Percentiles rank a stretch among this genome's conserved stretches.
These are phyloP conservation scores for Teunomyces barrocoloradensis DNA, from an alignment of 805 yeast genomes.

Conservation along the genomic window DNA sequence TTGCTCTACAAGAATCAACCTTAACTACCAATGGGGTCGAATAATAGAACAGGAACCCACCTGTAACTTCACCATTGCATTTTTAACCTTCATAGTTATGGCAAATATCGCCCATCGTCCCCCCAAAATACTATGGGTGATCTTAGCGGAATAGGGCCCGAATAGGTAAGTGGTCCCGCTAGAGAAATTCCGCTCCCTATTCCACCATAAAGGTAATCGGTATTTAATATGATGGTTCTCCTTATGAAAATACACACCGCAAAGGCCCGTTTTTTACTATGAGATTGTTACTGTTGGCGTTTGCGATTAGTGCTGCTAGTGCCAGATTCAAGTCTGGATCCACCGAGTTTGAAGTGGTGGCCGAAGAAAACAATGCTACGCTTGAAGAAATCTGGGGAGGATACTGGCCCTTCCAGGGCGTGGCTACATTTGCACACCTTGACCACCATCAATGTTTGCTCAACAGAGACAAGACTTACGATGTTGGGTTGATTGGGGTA, in stretches of 20 bases:
- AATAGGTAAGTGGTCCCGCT: neutral
- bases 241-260: neutral
- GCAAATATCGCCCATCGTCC: too few species aligned
- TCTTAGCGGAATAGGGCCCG: neutral
- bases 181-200: neutral
- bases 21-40: too few species aligned
- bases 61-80: too few species aligned
- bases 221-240: neutral
- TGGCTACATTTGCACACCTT: conserved; percentile 73
- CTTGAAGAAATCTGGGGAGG: conserved; percentile 69
- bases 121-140: neutral
- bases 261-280: neutral
- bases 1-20: too few species aligned
- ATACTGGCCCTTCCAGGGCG: conserved; percentile 70
- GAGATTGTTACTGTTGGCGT: neutral
- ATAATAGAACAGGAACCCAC: too few species aligned
- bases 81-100: too few species aligned
- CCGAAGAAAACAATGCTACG: conserved; percentile 10
- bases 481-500: conserved; percentile 72
- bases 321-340: neutral
- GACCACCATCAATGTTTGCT: conserved; percentile 58
- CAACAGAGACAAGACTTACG: conserved; percentile 48
- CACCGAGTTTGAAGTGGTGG: neutral
- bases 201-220: neutral
- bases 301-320: neutral